A percentile compares a stretch with the other conserved stretches of the same genome.
Conservation (phyloP, 805 yeast genomes). For the Suhomyces sp. region DNA sequence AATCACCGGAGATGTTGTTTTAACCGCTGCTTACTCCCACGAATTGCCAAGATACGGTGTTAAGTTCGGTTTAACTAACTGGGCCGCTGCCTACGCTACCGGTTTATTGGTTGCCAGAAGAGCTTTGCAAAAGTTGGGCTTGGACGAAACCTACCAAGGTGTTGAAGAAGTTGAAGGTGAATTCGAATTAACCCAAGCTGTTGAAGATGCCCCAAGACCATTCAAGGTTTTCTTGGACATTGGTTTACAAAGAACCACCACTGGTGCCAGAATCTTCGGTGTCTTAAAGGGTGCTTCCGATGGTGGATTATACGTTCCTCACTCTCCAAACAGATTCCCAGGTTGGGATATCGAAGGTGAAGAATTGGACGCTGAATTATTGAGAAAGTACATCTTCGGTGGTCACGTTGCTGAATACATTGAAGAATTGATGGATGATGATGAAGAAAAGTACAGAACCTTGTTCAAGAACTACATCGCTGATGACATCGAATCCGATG, state of each 20-base stretch:
- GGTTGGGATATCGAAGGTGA: slow-evolving; percentile 99
- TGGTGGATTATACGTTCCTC: slow-evolving; percentile 99
- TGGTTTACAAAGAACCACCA: slow-evolving; percentile 99
- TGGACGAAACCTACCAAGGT: slow-evolving; percentile 97
- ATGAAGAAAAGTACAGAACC: slow-evolving; percentile 98
- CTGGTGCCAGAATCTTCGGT: slow-evolving; percentile 99
- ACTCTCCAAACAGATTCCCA: slow-evolving; percentile 99
- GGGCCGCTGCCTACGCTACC: slow-evolving; percentile 99
- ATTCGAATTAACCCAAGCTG: slow-evolving; percentile 97
- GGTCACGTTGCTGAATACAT: slow-evolving; percentile 99
- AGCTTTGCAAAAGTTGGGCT: slow-evolving; percentile 94
- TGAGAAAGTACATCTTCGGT: slow-evolving; percentile 99
- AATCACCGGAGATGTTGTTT: slow-evolving; percentile 94
- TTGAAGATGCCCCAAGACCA: slow-evolving; percentile 99
- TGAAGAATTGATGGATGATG: slow-evolving; percentile 99
- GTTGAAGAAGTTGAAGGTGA: slow-evolving; percentile 99
- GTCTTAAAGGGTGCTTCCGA: slow-evolving; percentile 99
- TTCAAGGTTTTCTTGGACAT: slow-evolving; percentile 99
- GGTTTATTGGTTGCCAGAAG: slow-evolving; percentile 99
- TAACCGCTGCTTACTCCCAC: slow-evolving; percentile 98
- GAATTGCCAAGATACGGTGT: slow-evolving; percentile 98
- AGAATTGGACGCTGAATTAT: slow-evolving; percentile 95
- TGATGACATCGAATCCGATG: slow-evolving; percentile 97
- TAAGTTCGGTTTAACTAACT: slow-evolving; percentile 98
- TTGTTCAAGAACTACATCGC: slow-evolving; percentile 95